A percentile compares a stretch with the other conserved stretches of the same genome.
Evolutionary conservation across 2,329 filamentous ascomycete genomes (phyloP).

Genomic region (Amauroascus niger): DNA sequence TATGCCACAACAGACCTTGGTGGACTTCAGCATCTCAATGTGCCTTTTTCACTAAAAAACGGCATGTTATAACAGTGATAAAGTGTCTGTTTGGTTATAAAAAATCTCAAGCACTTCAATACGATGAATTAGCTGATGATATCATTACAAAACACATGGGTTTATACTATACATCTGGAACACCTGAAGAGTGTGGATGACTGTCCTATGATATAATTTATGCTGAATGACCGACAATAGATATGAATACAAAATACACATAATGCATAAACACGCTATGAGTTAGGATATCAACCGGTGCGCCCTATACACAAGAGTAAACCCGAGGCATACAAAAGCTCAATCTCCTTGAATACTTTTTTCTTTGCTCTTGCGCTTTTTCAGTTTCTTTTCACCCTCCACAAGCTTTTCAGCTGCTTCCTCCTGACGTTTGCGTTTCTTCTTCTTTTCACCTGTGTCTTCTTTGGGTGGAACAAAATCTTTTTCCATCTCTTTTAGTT

Average conservation of each 20-base stretch:
- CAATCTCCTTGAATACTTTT: neutral
- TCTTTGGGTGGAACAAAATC: slow-evolving; percentile 85
- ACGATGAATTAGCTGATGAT: neutral
- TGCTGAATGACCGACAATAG: neutral
- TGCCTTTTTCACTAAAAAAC: too few species aligned
- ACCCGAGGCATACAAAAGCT: neutral
- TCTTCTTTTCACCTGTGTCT: slow-evolving; percentile 46
- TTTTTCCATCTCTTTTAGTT: slow-evolving; percentile 70
- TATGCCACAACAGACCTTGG: neutral
- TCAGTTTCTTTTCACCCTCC: slow-evolving; percentile 48
- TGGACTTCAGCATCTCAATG: too few species aligned
- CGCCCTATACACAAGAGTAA: neutral
- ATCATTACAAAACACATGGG: neutral
- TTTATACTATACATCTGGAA: neutral
- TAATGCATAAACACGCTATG: slow-evolving; percentile 1
- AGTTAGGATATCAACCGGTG: slow-evolving; percentile 2
- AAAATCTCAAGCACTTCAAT: neutral
- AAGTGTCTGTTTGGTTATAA: too few species aligned
- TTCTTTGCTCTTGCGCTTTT: slow-evolving; percentile 27
- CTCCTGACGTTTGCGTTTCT: slow-evolving; percentile 24
- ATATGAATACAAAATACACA: neutral
- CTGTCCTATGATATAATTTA: neutral
- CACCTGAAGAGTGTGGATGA: neutral
- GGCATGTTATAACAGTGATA: too few species aligned
- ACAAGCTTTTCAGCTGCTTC: slow-evolving; percentile 15